Conservation (phyloP, 2,329 filamentous ascomycete genomes). For the Paraconiothyrium brasiliense region DNA sequence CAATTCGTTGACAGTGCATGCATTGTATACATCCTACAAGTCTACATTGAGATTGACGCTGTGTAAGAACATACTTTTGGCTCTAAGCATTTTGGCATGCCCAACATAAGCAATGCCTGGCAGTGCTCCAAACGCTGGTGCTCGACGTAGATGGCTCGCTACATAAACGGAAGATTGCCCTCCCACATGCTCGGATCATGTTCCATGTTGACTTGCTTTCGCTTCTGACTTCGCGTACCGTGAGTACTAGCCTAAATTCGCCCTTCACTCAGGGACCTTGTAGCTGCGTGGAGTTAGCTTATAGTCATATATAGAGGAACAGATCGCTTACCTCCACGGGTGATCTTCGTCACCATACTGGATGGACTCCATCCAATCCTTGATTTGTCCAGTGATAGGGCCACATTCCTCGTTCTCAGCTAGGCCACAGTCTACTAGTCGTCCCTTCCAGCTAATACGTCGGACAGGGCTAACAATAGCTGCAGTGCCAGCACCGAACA, state of each 20-base stretch:
- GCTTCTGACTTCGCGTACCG: not conserved
- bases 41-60: not conserved
- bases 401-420: constrained; percentile 85
- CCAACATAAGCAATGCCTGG: not conserved
- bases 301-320: not conserved
- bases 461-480: constrained; percentile 92
- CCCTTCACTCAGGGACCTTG: constrained; percentile 30
- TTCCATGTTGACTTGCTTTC: not conserved
- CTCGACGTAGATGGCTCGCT: constrained; percentile 3
- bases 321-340: constrained; percentile 77
- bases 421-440: constrained; percentile 83
- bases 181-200: not conserved
- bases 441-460: constrained; percentile 86
- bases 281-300: constrained; percentile 40
- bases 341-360: constrained; percentile 91
- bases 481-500: constrained; percentile 92
- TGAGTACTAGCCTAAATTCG: not conserved
- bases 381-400: constrained; percentile 84
- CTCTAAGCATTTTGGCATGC: not conserved
- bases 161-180: not conserved
- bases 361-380: constrained; percentile 94
- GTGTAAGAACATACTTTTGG: not conserved
- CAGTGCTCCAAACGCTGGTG: constrained; percentile 10
- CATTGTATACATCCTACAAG: not conserved
- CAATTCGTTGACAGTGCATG: not conserved